Evolutionary conservation across 1,284 basidiomycete genomes (phyloP).

Genomic region (Trichosporon ovoides): DNA sequence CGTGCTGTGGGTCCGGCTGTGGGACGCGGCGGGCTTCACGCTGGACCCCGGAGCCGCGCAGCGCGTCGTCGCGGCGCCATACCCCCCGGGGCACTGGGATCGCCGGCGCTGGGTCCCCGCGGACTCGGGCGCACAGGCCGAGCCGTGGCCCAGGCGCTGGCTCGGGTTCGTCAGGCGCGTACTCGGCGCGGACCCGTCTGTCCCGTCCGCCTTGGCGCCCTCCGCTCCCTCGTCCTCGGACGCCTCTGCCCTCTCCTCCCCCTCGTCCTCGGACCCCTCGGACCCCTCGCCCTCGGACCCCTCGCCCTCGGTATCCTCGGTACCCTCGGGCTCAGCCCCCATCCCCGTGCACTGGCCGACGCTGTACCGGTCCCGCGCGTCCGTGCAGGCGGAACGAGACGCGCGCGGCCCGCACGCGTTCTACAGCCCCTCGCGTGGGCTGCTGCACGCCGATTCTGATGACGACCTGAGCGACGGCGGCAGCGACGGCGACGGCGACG

Average conservation of each 20-base stretch:
- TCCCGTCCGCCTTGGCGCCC: too few species aligned
- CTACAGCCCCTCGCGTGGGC: not conserved
- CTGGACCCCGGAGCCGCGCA: slow-evolving; percentile 8
- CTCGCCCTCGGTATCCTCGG: not conserved
- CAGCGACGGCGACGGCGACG: not conserved
- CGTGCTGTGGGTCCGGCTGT: slow-evolving; percentile 28
- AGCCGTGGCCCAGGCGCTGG: too few species aligned
- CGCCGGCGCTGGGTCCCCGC: slow-evolving; percentile 8
- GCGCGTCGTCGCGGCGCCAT: slow-evolving; percentile 14
- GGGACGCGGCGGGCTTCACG: slow-evolving; percentile 19
- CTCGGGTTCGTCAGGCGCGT: too few species aligned
- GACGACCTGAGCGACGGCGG: not conserved
- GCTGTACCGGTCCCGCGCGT: slow-evolving; percentile 26
- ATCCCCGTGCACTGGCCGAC: slow-evolving; percentile 40
- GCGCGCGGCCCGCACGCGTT: slow-evolving; percentile 8
- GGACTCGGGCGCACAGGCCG: not conserved
- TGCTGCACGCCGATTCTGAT: not conserved
- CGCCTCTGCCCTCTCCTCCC: not conserved
- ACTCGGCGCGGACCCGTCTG: too few species aligned
- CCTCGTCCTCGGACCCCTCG: too few species aligned
- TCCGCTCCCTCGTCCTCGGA: too few species aligned
- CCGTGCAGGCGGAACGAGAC: slow-evolving; percentile 14
- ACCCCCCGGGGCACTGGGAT: slow-evolving; percentile 24
- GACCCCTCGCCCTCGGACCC: too few species aligned
- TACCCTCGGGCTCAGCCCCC: not conserved